These are phyloP conservation scores for Saturnispora sekii DNA, from an alignment of 805 yeast genomes.

Conservation along the genomic window DNA sequence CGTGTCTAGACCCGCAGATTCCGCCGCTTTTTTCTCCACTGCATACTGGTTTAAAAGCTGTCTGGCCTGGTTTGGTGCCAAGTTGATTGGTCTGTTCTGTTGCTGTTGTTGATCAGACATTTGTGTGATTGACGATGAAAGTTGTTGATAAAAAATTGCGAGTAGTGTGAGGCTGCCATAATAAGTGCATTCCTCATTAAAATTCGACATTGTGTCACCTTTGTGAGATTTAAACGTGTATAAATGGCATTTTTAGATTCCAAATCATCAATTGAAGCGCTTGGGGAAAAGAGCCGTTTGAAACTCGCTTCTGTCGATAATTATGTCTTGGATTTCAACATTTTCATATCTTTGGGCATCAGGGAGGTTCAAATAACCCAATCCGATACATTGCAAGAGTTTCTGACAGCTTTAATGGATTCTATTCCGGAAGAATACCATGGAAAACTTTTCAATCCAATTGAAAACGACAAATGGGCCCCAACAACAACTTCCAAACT, in stretches of 20 bases:
- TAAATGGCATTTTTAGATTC: constrained; percentile 4
- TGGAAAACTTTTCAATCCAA: constrained; percentile 17
- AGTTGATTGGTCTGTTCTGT: constrained; percentile 7
- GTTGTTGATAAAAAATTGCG: background rate
- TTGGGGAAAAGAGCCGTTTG: constrained; percentile 12
- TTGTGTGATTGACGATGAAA: background rate
- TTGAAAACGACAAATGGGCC: constrained; percentile 12
- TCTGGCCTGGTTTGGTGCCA: constrained; percentile 40
- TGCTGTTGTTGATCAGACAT: background rate
- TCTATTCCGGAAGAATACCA: constrained; percentile 20
- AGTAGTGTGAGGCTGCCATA: too few relatives aligned
- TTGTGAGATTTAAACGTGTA: background rate
- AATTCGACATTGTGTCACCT: too few relatives aligned
- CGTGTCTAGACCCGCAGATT: constrained; percentile 48
- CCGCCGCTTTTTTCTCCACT: constrained; percentile 51
- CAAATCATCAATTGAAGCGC: constrained; percentile 1
- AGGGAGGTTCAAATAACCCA: constrained; percentile 15
- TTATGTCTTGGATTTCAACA: constrained; percentile 31
- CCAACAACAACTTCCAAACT: constrained; percentile 25
- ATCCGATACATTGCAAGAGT: constrained; percentile 15
- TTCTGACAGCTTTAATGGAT: constrained; percentile 17
- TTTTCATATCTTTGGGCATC: constrained; percentile 28
- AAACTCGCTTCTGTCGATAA: constrained; percentile 24
- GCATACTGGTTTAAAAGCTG: constrained; percentile 52
- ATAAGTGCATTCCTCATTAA: too few relatives aligned